Conservation (phyloP, 2,329 filamentous ascomycete genomes). For the Xylariales sp. region DNA sequence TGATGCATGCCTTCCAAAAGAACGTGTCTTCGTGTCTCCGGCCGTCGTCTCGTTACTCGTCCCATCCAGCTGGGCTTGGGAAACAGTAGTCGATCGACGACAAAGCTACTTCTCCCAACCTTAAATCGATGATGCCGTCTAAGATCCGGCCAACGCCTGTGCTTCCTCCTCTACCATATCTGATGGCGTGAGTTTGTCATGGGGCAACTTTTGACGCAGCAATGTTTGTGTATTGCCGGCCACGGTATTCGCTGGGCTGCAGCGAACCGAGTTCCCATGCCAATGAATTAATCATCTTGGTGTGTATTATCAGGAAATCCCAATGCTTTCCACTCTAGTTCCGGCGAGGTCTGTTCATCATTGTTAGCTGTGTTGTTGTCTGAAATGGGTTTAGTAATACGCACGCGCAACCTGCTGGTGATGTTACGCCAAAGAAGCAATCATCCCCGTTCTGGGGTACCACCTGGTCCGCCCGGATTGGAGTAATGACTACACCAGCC, state of each 20-base stretch:
- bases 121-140: not conserved
- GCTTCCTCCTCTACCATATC: not conserved
- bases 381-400: no score
- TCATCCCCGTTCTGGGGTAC: constrained; percentile 43
- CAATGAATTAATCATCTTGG: no score
- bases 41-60: not conserved
- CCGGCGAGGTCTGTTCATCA: not conserved
- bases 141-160: not conserved
- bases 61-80: not conserved
- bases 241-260: no score
- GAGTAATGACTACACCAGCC: constrained; percentile 53
- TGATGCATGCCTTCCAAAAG: not conserved
- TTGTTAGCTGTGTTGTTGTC: not conserved
- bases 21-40: not conserved
- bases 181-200: no score
- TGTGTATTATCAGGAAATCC: no score
- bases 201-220: no score
- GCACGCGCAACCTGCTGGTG: constrained; percentile 54
- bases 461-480: constrained; percentile 46
- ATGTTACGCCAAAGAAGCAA: constrained; percentile 53
- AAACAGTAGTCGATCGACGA: not conserved
- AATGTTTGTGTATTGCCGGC: no score
- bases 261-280: no score
- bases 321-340: no score
- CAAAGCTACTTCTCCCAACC: not conserved